Conservation (phyloP, 352 stramenopile species). For the Globisporangium canariense region DNA sequence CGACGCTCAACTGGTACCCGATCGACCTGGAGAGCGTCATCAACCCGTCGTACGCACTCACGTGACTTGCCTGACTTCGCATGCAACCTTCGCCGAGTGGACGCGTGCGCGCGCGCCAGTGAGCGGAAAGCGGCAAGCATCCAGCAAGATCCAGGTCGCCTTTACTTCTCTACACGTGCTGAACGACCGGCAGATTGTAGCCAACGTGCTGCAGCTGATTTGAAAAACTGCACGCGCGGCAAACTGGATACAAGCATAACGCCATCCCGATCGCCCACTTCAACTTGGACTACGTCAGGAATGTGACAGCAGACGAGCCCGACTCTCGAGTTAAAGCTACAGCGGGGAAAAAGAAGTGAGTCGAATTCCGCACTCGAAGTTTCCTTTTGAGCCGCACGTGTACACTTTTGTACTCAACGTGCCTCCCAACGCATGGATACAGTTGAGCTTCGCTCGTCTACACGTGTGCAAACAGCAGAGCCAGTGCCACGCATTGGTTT, state of each 20-base stretch:
- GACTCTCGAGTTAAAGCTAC: too few species aligned
- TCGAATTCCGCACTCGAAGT: too few species aligned
- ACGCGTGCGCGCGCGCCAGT: not conserved
- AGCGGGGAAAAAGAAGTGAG: too few species aligned
- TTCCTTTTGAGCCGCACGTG: too few species aligned
- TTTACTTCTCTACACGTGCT: not conserved
- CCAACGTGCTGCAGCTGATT: not conserved
- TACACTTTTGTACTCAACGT: too few species aligned
- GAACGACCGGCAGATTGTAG: not conserved
- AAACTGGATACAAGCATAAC: not conserved
- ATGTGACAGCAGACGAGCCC: too few species aligned
- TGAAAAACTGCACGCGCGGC: not conserved
- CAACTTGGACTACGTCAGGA: too few species aligned
- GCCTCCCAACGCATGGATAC: too few species aligned
- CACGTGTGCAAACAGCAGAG: too few species aligned
- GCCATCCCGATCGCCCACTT: too few species aligned
- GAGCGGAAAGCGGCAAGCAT: not conserved
- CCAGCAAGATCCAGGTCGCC: not conserved
- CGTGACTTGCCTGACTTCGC: not conserved
- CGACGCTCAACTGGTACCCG: slow-evolving; percentile 9
- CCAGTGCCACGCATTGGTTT: not conserved
- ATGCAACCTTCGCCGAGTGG: not conserved
- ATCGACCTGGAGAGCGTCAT: not conserved
- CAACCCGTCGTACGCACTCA: slow-evolving; percentile 7
- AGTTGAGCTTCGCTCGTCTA: too few species aligned